phyloP scores from a whole-genome alignment of 2,329 filamentous ascomycete species.

The Podosphaera leucotricha region DNA sequence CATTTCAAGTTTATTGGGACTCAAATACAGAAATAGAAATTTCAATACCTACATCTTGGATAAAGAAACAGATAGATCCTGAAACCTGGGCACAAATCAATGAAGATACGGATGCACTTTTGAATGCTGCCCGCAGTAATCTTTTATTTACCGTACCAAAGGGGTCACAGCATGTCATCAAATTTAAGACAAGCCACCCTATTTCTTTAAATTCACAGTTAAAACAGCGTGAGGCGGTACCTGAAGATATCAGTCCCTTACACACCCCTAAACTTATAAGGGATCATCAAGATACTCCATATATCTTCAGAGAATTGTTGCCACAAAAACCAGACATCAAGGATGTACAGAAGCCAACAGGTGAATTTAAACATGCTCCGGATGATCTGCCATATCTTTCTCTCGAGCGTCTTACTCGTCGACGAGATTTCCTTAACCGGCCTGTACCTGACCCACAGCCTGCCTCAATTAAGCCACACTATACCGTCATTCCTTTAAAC shows the following conservation, averaged over 20 bases:
- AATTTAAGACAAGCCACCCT: constrained; percentile 5
- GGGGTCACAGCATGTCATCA: constrained; percentile 3
- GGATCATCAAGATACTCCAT: constrained; percentile 7
- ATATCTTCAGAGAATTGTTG: constrained; percentile 20
- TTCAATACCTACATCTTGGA: constrained; percentile 23
- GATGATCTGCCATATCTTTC: constrained; percentile 25
- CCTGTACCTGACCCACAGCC: neutral
- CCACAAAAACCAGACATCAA: constrained; percentile 21
- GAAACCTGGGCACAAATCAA: neutral
- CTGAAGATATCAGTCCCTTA: neutral
- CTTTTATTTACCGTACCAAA: constrained; percentile 4
- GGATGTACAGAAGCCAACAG: constrained; percentile 18
- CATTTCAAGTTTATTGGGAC: constrained; percentile 13
- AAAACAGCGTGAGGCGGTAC: neutral
- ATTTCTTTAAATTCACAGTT: neutral
- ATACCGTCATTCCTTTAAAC: constrained; percentile 21
- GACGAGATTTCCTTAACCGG: constrained; percentile 34
- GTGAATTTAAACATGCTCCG: constrained; percentile 19
- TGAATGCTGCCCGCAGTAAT: constrained; percentile 8
- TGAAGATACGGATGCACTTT: constrained; percentile 7
- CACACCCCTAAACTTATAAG: constrained; percentile 5
- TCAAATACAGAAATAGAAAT: constrained; percentile 7
- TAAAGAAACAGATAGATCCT: constrained; percentile 23
- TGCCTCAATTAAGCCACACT: constrained; percentile 19
- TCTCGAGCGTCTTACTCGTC: constrained; percentile 26